phyloP scores from a whole-genome alignment of 1,284 basidiomycete species.

The Sporisorium graminicola region DNA sequence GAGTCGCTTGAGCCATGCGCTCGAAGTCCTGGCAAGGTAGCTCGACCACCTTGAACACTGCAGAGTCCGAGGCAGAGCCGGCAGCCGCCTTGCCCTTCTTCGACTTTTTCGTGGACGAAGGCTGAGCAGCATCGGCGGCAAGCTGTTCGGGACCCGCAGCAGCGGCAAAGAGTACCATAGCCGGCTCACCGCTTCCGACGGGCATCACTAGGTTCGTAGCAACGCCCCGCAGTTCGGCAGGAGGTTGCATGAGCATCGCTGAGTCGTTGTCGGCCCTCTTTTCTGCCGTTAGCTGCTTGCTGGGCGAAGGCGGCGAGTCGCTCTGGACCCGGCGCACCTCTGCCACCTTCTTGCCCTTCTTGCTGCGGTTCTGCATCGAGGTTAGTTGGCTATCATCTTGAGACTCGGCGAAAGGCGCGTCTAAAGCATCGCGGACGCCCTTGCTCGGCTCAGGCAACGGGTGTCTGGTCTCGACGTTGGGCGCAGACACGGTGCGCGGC shows the following conservation, averaged over 20 bases:
- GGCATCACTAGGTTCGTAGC: slow-evolving; percentile 19
- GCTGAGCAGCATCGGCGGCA: slow-evolving; percentile 11
- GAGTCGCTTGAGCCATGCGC: slow-evolving; percentile 31
- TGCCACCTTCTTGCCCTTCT: slow-evolving; percentile 40
- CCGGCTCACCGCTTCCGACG: slow-evolving; percentile 29
- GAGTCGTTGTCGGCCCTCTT: slow-evolving; percentile 2
- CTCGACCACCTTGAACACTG: slow-evolving; percentile 31
- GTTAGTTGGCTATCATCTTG: slow-evolving; percentile 17
- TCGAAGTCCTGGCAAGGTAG: slow-evolving; percentile 48
- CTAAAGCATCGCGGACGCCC: slow-evolving; percentile 25
- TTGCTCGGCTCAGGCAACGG: slow-evolving; percentile 43
- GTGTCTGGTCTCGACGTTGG: slow-evolving; percentile 23
- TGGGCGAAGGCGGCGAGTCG: slow-evolving; percentile 41
- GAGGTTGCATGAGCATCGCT: slow-evolving; percentile 15
- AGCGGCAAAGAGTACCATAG: slow-evolving; percentile 6
- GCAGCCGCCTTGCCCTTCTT: slow-evolving; percentile 30
- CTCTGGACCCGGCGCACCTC: slow-evolving; percentile 37
- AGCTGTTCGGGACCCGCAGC: slow-evolving; percentile 4
- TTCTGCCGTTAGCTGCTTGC: slow-evolving; percentile 22
- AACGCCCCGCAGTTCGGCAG: slow-evolving; percentile 4
- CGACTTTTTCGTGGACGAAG: slow-evolving; percentile 24
- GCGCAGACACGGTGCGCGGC: slow-evolving; percentile 35
- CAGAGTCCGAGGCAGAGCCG: slow-evolving; percentile 26
- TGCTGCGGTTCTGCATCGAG: slow-evolving; percentile 14
- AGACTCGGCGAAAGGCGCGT: slow-evolving; percentile 4